Percentiles rank a stretch among this genome's conserved stretches.
Evolutionary conservation across 352 stramenopile genomes (phyloP).

Genomic region (Globisporangium echinulatum): DNA sequence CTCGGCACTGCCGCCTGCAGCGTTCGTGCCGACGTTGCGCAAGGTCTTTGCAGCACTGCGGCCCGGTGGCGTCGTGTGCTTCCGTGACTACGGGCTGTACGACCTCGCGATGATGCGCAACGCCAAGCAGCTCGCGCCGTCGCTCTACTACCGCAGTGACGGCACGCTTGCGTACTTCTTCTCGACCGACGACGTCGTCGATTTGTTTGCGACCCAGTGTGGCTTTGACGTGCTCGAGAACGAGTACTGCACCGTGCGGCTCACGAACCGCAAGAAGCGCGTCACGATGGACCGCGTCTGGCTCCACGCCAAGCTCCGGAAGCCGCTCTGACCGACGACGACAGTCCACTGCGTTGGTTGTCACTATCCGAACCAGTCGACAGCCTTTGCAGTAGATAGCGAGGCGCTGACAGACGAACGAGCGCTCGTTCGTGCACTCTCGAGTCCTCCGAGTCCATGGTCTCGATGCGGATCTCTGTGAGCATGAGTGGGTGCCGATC

Average conservation of each 20-base stretch:
- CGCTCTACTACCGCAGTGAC: constrained; percentile 72
- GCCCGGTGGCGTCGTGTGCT: constrained; percentile 70
- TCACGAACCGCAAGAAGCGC: constrained; percentile 66
- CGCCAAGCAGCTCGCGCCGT: constrained; percentile 46
- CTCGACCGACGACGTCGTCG: constrained; percentile 43
- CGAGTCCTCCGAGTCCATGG: too few species aligned
- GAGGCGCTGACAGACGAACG: too few species aligned
- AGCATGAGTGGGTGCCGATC: not conserved
- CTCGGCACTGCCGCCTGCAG: constrained; percentile 54
- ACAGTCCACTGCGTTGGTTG: not conserved
- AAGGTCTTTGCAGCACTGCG: constrained; percentile 51
- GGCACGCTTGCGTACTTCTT: constrained; percentile 78
- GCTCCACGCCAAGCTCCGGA: constrained; percentile 70
- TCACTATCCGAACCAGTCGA: too few species aligned
- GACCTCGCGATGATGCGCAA: constrained; percentile 84
- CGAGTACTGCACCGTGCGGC: constrained; percentile 69
- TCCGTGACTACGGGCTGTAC: constrained; percentile 85
- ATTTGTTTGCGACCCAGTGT: constrained; percentile 34
- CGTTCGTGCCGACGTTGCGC: constrained; percentile 38
- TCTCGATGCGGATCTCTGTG: too few species aligned
- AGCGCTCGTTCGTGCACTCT: not conserved
- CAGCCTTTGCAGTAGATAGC: too few species aligned
- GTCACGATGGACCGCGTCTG: constrained; percentile 77
- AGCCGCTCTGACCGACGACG: constrained; percentile 13
- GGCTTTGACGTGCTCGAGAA: constrained; percentile 53